Base-by-base conservation (phyloP, 768 basidiomycete genomes). In the Calocybe indica region DNA sequence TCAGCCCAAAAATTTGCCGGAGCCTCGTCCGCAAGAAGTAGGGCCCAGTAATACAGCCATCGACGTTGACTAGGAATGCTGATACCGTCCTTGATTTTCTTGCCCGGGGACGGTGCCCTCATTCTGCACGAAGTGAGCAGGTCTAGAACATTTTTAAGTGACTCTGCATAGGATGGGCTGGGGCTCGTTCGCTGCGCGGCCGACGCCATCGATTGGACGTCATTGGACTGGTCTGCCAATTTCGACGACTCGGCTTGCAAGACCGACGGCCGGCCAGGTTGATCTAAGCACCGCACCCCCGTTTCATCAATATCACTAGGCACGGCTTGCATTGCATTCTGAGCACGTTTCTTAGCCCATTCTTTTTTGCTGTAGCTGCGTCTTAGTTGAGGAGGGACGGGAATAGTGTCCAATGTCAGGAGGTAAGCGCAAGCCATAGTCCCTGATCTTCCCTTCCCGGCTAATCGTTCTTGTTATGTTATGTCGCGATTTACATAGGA, bases 351-450 rank as follows among this genome's bases (percentile, higher is more conserved):
- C 48, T 68, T 64, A 1, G 75, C 74, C 67, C 72, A 69, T 50
- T 82, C 75, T 50, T 76, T 75, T 6, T 65, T 62, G 28, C 63
- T 65, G 46, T 73, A 66, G 47, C 69, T 82, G 8, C 73, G 66
- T 55, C 74, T 67, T 3, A 77, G 63, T 30, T 67, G 64, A 0
- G 78, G 77, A 5, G 80, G 68, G 3, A 69, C 66, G 6, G 80
- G 77, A 1, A 63, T 49, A 36, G 67, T 67, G 14, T 75, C 71
- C 2, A 79, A 67, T 0, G 86, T 74, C 10, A 94, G 76, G 2
- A 94, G 72, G 62, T 92, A 89, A 7, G 88, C 73, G 60, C 91
- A 91, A 0, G 90, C 87, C 52, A 93, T 76, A 0, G 87, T 92
- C 7, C 92, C 92, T 0, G 90, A 92, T 45, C 91, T 75, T 10